Evolutionary conservation across 192 early-diverging fungal species (phyloP).

Genomic region (Rhizophagus clarus): DNA sequence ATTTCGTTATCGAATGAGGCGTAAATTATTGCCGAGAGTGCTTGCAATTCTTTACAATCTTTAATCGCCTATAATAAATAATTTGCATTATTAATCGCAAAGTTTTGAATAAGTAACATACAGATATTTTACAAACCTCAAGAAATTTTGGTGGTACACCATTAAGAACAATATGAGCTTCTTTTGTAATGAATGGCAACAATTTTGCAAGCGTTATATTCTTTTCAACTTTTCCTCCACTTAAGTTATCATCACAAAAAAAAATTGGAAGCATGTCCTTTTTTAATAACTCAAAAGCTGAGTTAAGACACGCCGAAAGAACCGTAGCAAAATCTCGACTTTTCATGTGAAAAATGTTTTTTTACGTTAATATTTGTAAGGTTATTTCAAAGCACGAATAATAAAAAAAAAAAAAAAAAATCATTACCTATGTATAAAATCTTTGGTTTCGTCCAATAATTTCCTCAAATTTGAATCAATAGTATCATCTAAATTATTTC

Average conservation of each 20-base stretch:
- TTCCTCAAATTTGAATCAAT: conserved; percentile 67
- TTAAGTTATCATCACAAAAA: conserved; percentile 59
- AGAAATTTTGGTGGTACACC: conserved; percentile 75
- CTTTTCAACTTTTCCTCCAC: conserved; percentile 44
- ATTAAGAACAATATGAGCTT: conserved; percentile 73
- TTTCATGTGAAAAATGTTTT: background rate
- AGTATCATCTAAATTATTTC: conserved; percentile 40
- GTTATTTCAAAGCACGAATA: background rate
- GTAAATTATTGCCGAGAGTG: conserved; percentile 77
- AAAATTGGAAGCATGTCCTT: conserved; percentile 41
- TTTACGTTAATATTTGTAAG: conserved; percentile 17
- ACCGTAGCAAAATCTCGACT: conserved; percentile 56
- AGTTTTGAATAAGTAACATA: background rate
- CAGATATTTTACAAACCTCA: conserved; percentile 43
- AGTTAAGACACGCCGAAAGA: conserved; percentile 40
- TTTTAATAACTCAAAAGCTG: conserved; percentile 48
- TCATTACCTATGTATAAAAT: conserved; percentile 87
- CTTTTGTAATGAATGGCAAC: conserved; percentile 66
- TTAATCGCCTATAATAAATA: conserved; percentile 50
- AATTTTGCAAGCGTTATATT: conserved; percentile 62
- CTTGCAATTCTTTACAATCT: conserved; percentile 73
- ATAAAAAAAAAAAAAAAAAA: too few species aligned
- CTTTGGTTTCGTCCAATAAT: conserved; percentile 85
- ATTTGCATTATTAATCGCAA: conserved; percentile 4
- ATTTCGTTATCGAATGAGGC: conserved; percentile 55